Evolutionary conservation across 768 basidiomycete genomes (phyloP).

Genomic region (Holtermanniella nyarrowii): DNA sequence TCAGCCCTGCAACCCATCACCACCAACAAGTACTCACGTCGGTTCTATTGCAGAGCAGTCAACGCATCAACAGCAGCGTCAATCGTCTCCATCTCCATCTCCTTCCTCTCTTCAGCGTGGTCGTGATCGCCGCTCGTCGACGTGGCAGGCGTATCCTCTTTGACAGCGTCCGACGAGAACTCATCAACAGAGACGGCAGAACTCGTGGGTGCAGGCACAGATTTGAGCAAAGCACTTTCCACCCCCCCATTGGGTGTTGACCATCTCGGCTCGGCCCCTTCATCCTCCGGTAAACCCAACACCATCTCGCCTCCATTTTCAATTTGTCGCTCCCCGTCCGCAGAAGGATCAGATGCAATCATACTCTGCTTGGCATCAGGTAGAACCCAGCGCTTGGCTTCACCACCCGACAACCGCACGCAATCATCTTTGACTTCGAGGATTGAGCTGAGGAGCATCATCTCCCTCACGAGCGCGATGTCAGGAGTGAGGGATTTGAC

Average conservation of each 20-base stretch:
- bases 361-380: slow-evolving; percentile 50
- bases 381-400: slow-evolving; percentile 55
- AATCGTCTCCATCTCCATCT: neutral
- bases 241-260: slow-evolving; percentile 7
- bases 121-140: slow-evolving; percentile 2
- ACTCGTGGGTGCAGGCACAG: slow-evolving; percentile 4
- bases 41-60: neutral
- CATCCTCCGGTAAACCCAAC: neutral
- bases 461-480: slow-evolving; percentile 55
- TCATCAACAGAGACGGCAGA: slow-evolving; percentile 6
- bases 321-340: neutral
- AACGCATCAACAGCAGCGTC: neutral
- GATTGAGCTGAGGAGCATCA: slow-evolving; percentile 54
- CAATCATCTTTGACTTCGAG: slow-evolving; percentile 58
- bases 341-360: slow-evolving; percentile 5
- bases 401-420: slow-evolving; percentile 55
- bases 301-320: neutral
- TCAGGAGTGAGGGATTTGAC: slow-evolving; percentile 56
- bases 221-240: slow-evolving; percentile 28
- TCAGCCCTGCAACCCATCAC: too few species aligned
- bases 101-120: neutral
- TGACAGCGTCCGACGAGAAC: slow-evolving; percentile 8
- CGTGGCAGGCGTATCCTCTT: slow-evolving; percentile 4
- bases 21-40: too few species aligned
- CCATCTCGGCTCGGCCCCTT: neutral